Evolutionary conservation across 768 basidiomycete genomes (phyloP).

Genomic region (Hypsizygus marmoreus): DNA sequence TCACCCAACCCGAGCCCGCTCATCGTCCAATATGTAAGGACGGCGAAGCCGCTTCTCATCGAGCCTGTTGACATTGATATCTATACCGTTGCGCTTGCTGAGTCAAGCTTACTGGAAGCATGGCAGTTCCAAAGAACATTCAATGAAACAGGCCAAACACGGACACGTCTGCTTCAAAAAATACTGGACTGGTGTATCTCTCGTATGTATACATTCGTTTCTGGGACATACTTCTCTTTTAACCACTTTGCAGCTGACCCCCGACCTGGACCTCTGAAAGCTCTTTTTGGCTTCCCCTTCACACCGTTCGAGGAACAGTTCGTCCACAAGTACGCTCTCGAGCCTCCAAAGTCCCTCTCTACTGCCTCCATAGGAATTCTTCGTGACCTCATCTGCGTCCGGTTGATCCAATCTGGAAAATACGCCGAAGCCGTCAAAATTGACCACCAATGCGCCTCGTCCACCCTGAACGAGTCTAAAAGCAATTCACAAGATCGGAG

Average conservation of each 20-base stretch:
- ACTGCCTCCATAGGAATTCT: slow-evolving; percentile 54
- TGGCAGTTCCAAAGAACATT: slow-evolving; percentile 79
- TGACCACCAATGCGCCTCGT: slow-evolving; percentile 60
- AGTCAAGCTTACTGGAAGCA: slow-evolving; percentile 65
- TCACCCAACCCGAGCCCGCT: slow-evolving; percentile 51
- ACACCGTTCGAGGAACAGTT: slow-evolving; percentile 62
- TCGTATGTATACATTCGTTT: slow-evolving; percentile 47
- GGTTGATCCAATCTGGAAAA: slow-evolving; percentile 72
- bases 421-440: slow-evolving; percentile 75
- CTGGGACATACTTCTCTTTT: background rate
- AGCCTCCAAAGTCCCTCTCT: slow-evolving; percentile 51
- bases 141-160: slow-evolving; percentile 54
- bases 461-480: slow-evolving; percentile 39
- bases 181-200: slow-evolving; percentile 68
- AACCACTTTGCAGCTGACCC: slow-evolving; percentile 50
- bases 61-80: slow-evolving; percentile 71
- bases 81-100: slow-evolving; percentile 70
- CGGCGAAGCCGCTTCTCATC: slow-evolving; percentile 69
- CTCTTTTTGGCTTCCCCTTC: slow-evolving; percentile 67
- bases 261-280: slow-evolving; percentile 54
- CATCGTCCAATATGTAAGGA: slow-evolving; percentile 73
- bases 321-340: slow-evolving; percentile 58
- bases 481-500: slow-evolving; percentile 55
- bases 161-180: slow-evolving; percentile 56
- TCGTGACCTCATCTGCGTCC: slow-evolving; percentile 79